Percentiles rank a stretch among this genome's conserved stretches.
Conservation (phyloP, 345 rosid species). For the Sisymbrium altissimum region DNA sequence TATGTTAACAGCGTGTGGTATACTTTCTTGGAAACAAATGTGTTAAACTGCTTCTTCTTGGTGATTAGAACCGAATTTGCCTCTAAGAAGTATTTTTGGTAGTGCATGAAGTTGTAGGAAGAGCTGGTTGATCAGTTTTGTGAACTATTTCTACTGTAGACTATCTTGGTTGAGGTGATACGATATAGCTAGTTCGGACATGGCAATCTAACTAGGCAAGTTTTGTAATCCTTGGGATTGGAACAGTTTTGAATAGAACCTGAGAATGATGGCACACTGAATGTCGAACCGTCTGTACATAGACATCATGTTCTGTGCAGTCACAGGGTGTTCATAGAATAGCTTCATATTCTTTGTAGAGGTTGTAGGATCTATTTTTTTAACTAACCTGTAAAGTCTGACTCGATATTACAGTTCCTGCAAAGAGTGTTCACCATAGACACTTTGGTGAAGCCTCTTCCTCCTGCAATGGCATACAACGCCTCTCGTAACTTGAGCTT, state of each 20-base stretch:
- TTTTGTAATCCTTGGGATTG: background rate
- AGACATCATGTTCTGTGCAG: background rate
- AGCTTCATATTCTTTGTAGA: background rate
- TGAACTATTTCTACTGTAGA: background rate
- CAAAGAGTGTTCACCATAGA: constrained; percentile 87
- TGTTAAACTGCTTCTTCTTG: background rate
- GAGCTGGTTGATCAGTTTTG: background rate
- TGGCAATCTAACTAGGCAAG: background rate
- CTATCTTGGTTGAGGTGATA: background rate
- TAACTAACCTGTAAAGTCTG: background rate
- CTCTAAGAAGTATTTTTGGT: background rate
- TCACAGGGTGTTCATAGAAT: background rate
- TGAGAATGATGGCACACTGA: background rate
- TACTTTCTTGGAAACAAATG: background rate
- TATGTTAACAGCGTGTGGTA: background rate
- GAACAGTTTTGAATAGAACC: background rate
- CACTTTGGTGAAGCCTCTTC: constrained; percentile 95
- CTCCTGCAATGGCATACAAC: constrained; percentile 82
- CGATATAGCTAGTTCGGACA: background rate
- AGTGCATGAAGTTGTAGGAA: background rate
- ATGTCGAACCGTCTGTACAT: background rate
- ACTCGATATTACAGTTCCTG: constrained; percentile 56
- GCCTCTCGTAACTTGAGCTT: constrained; percentile 91
- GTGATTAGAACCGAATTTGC: background rate
- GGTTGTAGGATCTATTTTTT: background rate